Evolutionary conservation across 176 grass and related monocot genomes (phyloP), one percentile per base, ranked within the genome.

Genomic region (Cocos nucifera): DNA sequence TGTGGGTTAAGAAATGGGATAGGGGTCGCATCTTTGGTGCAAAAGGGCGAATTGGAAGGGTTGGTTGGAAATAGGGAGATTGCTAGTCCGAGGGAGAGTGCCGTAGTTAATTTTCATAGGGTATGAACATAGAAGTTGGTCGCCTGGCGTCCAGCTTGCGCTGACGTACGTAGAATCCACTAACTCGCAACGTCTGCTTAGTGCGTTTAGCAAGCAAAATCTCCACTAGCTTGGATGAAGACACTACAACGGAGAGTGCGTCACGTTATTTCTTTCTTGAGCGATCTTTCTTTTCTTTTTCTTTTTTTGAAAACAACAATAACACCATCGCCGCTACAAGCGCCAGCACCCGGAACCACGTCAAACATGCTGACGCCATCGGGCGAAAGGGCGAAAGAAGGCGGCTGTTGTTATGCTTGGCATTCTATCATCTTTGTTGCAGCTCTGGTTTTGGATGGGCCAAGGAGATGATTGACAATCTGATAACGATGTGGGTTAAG

Each of bases 281-380:
- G 2, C 23, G 2, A 23, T 27, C 3, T 27, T 27, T 27, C 4
- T 27, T 27, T 3, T 25, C 3, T 25, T 2, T 3, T 25, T 25
- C 1, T 25, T 3, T 25, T 2, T 25, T 25, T 25, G 0, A 25
- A 25, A 25, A 95, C 71, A 90, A 81, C 29, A 17, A 57, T 1
- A 86, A 86, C 0, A 86, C 91, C 17, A 77, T 90, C 62, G 90
- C 57, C 21, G 1, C 21, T 21, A 21, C 21, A 21, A 21, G 21
- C 19, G 78, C 61, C 50, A 96, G 64, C 32, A 67, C 77, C 74
- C 69, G 81, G 81, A 96, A 96, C 86, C 86, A 90, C 78, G 75
- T 56, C 61, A 85, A 58, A 67, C 90, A 96, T 26, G 60, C 70
- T 57, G 86, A 83, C 4, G 56, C 76, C 70, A 85, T 9, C 14